Evolutionary conservation across 75 land plant genomes (phyloP).

Genomic region (Sequoiadendron giganteum): DNA sequence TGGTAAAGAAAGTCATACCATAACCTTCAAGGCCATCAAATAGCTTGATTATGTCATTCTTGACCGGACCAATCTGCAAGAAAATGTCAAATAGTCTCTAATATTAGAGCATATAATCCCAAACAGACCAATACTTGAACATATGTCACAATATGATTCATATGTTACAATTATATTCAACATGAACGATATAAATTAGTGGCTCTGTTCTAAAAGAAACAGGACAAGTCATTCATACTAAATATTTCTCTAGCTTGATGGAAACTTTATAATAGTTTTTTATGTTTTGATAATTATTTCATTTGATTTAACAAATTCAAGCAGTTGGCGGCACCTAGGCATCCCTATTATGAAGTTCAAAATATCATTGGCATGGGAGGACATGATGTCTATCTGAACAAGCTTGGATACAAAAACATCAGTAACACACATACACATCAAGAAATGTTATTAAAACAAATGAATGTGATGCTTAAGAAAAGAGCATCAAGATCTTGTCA

Average conservation of each 20-base stretch:
- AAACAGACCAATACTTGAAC: not conserved
- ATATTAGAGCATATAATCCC: not conserved
- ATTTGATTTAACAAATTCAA: not conserved
- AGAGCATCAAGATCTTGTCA: not conserved
- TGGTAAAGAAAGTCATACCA: slow-evolving; percentile 26
- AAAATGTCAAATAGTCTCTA: not conserved
- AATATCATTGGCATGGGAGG: no score
- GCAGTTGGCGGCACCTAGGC: not conserved
- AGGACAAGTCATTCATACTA: not conserved
- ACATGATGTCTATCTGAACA: no score
- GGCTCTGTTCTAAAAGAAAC: not conserved
- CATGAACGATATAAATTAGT: not conserved
- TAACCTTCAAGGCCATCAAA: slow-evolving; percentile 64
- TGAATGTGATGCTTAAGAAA: not conserved
- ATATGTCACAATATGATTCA: not conserved
- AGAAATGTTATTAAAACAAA: not conserved
- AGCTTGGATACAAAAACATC: not conserved
- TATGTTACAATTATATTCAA: not conserved
- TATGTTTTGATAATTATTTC: no score
- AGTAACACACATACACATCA: not conserved
- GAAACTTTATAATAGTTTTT: not conserved
- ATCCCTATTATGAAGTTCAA: not conserved
- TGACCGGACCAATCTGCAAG: slow-evolving; percentile 44
- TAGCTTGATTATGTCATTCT: slow-evolving; percentile 52
- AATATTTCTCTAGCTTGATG: not conserved